Conservation (phyloP, 306 rosid genomes). For the Pyrus betulifolia region DNA sequence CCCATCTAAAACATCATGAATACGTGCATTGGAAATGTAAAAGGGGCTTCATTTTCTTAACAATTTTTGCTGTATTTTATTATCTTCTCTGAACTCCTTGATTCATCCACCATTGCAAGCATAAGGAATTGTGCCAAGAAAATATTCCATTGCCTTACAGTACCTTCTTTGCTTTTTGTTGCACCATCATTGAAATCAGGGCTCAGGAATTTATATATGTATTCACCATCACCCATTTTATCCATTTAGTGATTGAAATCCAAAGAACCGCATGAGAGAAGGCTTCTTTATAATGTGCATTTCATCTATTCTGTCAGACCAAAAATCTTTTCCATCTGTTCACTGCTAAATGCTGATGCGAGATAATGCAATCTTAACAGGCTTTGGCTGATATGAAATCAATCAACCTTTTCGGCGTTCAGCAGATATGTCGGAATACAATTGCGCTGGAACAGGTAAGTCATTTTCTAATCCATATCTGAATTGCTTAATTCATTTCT, state of each 20-base stretch:
- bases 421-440: constrained; percentile 93
- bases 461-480: neutral
- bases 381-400: constrained; percentile 86
- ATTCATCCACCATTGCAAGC: neutral
- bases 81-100: neutral
- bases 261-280: neutral
- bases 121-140: neutral
- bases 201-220: neutral
- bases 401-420: constrained; percentile 97
- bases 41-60: neutral
- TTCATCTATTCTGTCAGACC: neutral
- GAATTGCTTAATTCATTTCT: no score
- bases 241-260: neutral
- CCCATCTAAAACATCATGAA: neutral
- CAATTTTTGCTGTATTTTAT: neutral
- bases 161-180: neutral
- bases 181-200: neutral
- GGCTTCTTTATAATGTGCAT: neutral
- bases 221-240: neutral
- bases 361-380: constrained; percentile 33
- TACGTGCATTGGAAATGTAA: neutral
- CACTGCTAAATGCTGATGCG: constrained; percentile 19
- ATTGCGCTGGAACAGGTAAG: constrained; percentile 95
- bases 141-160: neutral
- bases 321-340: neutral